Evolutionary conservation across 345 rosid genomes (phyloP).

Genomic region (Melaleuca quinquenervia): DNA sequence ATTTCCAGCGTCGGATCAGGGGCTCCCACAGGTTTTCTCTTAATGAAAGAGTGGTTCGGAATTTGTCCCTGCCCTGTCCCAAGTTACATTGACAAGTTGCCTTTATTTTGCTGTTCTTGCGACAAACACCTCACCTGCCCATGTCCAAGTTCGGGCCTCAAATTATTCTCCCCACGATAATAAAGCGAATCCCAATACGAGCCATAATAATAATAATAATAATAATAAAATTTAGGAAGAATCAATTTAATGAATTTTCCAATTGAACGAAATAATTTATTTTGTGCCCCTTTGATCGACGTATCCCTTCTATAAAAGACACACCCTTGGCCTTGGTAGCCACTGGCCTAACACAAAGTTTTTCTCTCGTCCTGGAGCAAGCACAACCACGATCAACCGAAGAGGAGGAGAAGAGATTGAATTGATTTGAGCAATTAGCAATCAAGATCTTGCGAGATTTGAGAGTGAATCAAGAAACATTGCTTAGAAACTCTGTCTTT

Average conservation of each 20-base stretch:
- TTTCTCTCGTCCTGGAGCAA: background rate
- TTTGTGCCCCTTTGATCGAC: background rate
- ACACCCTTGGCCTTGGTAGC: background rate
- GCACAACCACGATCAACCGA: background rate
- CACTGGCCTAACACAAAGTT: background rate
- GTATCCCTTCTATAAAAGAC: background rate
- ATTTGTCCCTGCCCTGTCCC: constrained; percentile 40
- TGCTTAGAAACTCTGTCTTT: background rate
- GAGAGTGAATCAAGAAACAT: background rate
- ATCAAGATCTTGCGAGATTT: background rate
- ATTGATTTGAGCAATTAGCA: background rate
- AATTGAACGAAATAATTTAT: background rate
- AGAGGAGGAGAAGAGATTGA: background rate
- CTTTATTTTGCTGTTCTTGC: constrained; percentile 17
- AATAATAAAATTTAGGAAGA: background rate
- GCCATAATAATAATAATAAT: background rate
- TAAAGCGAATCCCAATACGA: background rate
- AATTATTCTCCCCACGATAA: background rate
- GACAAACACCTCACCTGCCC: constrained; percentile 23
- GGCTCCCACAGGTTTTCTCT: constrained; percentile 8
- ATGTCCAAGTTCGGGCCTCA: background rate
- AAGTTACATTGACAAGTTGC: constrained; percentile 8
- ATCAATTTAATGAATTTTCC: background rate
- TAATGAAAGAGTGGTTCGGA: constrained; percentile 10
- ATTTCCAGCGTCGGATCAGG: constrained; percentile 7